Base-by-base conservation (phyloP, 805 yeast species). In the Millerozyma miso region DNA sequence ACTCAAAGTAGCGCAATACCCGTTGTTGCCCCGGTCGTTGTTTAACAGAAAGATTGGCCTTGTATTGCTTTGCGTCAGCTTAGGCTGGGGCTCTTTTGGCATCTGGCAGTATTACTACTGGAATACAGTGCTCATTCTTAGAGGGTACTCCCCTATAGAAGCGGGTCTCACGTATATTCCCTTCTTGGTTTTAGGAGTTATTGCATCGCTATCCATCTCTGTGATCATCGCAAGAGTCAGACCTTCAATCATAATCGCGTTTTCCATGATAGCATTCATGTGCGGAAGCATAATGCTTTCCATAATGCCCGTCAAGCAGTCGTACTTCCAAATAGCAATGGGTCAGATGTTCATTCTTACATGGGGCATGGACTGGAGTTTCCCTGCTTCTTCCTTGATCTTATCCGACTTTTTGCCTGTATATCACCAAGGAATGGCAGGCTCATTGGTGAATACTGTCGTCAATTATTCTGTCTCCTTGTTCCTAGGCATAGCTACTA, bases 61-160 rank as follows among this genome's bases (percentile, higher is more conserved):
- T 44, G 76, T 81, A 1, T 61, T 85, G 35, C 51, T 62, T 1
- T 69, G 78, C 34, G 63, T 83, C 31, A 69, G 77, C 2, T 62
- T 79, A 4, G 91, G 91, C 0, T 85, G 93, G 93, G 83, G 87
- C 1, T 74, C 85, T 15, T 85, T 85, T 63, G 89, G 91, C 2
- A 69, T 83, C 19, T 83, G 85, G 81, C 67, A 81, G n/a, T 83
- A 69, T 53, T 85, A 82, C 59, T 75, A 74, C 45, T 80, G 77
- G 71, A 67, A 72, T 19, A 71, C 79, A 38, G 51, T 75, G 23
- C 52, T 76, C 41, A 75, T 78, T 41, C 53, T 84, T 19, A 69
- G 83, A n/a, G 55, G 67, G 7, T 72, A 76, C 44, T 52, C 67
- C 16, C 58, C 73, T 2, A 62, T 67, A 14, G 37, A 39, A 18